Evolutionary conservation across 345 rosid species (phyloP), one percentile per base, ranked within the genome.

Genomic region (Brassica cretica): DNA sequence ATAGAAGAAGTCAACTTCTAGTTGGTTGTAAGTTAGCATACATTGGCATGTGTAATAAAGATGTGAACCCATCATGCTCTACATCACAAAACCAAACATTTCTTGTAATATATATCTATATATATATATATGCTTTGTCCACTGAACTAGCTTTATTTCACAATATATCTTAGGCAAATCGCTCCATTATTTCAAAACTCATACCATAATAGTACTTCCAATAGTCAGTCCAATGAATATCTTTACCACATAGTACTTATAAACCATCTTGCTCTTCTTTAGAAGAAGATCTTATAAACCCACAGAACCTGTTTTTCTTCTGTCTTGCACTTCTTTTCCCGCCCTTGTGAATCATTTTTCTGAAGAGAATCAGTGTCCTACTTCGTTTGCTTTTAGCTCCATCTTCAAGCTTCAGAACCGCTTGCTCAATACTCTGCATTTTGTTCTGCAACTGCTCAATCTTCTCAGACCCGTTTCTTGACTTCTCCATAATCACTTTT

Each of bases 391-490:
- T 76, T 79, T 84, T 90, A 75, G 73, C 80, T 76, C 90, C 89
- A 10, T 82, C 91, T 68, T 95, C 97, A 53, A 91, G 85, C 85
- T 89, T 87, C 80, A 87, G 73, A 70, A 95, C 37, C 62, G 86
- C 35, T 76, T 82, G 78, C 71, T 89, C 90, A 33, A 93, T 82
- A 79, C 80, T 88, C 87, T 91, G 91, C 85, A 95, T 87, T 80
- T 93, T 90, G 53, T 76, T 73, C 83, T 87, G 89, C 86, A 95
- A 44, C 46, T 86, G 79, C 51, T 90, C 92, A 1, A 91, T 88
- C 86, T 89, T 91, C 83, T 95, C 97, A 1, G 92, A 89, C 84
- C 82, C 91, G 46, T 56, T 80, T 84, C 56, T 83, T 35, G 96
- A 90, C 68, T 84, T 86, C 65, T 95, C 98, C 19, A 80, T 71